Evolutionary conservation across 345 rosid genomes (phyloP), one percentile per base, ranked within the genome.

Genomic region (Eucalyptus albens): DNA sequence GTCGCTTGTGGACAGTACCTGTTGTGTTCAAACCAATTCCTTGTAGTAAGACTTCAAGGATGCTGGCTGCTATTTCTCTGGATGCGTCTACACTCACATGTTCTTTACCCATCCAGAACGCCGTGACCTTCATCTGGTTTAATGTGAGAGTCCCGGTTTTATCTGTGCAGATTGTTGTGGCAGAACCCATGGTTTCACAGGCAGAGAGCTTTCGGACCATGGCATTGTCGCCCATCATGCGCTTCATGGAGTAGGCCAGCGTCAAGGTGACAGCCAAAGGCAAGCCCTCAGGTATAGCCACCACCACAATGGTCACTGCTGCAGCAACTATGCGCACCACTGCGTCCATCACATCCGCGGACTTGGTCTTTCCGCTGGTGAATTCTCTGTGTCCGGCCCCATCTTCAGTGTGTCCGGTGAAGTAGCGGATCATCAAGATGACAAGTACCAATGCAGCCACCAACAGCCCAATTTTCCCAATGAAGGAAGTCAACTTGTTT

Each of bases 141-240:
- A 94, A 88, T 11, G 99, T 97, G 49, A 97, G 94, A 42, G 97
- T 96, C 33, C 98, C 98, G 5, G 98, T 96, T 93, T 95, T 97
- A 62, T 96, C 96, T 0, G 97, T 97, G 86, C 98, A 96, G 3
- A 97, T 94, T 13, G 93, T 92, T 9, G 98, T 95, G 4, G 98
- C 97, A 19, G 97, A 97, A 31, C 98, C 97, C 97, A 97, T 97
- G 9, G 98, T 96, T 89, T 97, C 99, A 47, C 98, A 97, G 11
- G 99, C 97, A 2, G 97, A 91, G 31, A 95, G 94, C 93, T 94
- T 95, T n/a, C 97, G 91, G 50, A 96, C 99, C 98, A 96, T 95
- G n/a, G 98, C 98, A 86, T 96, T 93, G 92, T 95, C 97, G 16
- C 88, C 91, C 97, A 96, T 96, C 98, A 96, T 97, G 40, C 94